Percentiles rank a stretch among this genome's conserved stretches.
Evolutionary conservation across 352 stramenopile species (phyloP).

Genomic region (Peronospora destructor): DNA sequence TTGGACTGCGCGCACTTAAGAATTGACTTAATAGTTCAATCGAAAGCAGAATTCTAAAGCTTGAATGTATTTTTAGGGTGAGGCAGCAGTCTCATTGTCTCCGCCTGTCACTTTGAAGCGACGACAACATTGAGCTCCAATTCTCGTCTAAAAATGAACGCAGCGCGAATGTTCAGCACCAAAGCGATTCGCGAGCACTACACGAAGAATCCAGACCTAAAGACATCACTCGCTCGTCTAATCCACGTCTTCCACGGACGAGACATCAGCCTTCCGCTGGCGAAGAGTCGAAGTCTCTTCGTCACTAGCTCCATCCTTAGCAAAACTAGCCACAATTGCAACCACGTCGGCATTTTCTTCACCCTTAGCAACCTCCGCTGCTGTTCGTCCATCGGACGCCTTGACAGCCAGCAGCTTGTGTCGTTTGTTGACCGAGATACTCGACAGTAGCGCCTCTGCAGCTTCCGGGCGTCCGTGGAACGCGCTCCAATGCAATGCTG

Average conservation of each 20-base stretch:
- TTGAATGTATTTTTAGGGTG: slow-evolving; percentile 23
- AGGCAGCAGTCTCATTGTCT: slow-evolving; percentile 3
- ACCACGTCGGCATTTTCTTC: slow-evolving; percentile 69
- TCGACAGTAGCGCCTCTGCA: slow-evolving; percentile 50
- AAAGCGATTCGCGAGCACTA: slow-evolving; percentile 3
- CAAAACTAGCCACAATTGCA: slow-evolving; percentile 47
- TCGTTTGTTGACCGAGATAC: slow-evolving; percentile 29
- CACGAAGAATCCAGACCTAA: slow-evolving; percentile 1
- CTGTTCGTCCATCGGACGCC: slow-evolving; percentile 54
- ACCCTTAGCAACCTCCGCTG: slow-evolving; percentile 55
- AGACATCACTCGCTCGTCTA: slow-evolving; percentile 27
- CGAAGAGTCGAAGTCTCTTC: slow-evolving; percentile 39
- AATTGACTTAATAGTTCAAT: too few species aligned
- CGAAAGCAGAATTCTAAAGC: slow-evolving; percentile 2
- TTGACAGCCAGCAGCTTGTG: slow-evolving; percentile 44
- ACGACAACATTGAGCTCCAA: slow-evolving; percentile 4
- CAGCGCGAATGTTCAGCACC: slow-evolving; percentile 12
- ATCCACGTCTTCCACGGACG: slow-evolving; percentile 72
- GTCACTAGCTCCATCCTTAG: slow-evolving; percentile 14
- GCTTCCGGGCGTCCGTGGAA: slow-evolving; percentile 74
- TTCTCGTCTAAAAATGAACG: slow-evolving; percentile 23
- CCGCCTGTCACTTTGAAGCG: slow-evolving; percentile 3
- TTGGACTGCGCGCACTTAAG: too few species aligned
- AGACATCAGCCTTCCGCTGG: slow-evolving; percentile 44
- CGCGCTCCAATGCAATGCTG: slow-evolving; percentile 74